Evolutionary conservation across 495 filamentous ascomycete genomes (phyloP), one percentile per base, ranked within the genome.

Genomic region (Aspergillus ostianus): DNA sequence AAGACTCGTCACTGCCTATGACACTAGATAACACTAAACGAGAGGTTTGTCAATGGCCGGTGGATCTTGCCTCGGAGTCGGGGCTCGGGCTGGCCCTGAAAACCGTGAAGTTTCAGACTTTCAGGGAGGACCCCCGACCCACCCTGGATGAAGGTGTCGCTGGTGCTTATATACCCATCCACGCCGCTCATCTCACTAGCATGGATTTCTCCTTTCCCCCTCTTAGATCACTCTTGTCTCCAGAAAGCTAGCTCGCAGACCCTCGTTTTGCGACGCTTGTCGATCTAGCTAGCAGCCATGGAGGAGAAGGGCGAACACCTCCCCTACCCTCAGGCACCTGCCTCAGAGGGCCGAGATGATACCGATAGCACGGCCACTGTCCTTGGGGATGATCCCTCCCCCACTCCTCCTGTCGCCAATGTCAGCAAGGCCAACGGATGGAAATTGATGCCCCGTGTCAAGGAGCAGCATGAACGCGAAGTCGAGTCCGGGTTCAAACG

Each of bases 391-490:
- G 72, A 73, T 2, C 53, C 58, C 19, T 49, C 71, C 36, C 12
- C 66, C 26, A 7, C 15, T 17, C 56, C 64, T 36, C 53, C 47
- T 12, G 56, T 27, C 26, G 6, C 57, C 20, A 48, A 57, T 7
- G 29, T 50, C 51, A 72, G 63, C 49, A 57, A 73, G 10, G 64
- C 61, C n/a, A 68, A 77, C 27, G 71, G 75, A 55, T 83, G 77
- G 77, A 63, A 61, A n/a, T 55, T 85, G 51, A 73, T 81, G 58
- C 69, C 74, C 19, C 74, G 77, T 60, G 69, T 84, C 54, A 72
- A 75, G 53, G 64, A 67, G n/a, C 66, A 76, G 50, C 64, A 75
- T 10, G 68, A 78, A 15, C 80, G 80, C 1, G 78, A 78, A n/a
- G 58, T 77, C 32, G 73, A 69, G 15, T 79, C 78, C 2, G 74